These are phyloP conservation scores for Paxillus involutus DNA, from an alignment of 768 basidiomycete genomes.

Conservation along the genomic window DNA sequence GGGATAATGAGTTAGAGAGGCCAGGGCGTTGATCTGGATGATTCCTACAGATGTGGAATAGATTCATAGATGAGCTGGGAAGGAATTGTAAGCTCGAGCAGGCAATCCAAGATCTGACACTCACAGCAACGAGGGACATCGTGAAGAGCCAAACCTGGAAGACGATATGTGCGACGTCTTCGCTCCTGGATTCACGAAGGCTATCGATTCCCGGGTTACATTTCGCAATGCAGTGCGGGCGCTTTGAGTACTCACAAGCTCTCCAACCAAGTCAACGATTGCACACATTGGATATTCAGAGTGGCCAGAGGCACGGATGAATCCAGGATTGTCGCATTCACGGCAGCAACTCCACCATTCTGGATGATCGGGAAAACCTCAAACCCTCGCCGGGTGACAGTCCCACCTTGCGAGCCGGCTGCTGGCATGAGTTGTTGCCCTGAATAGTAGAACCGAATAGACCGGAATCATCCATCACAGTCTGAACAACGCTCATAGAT, in stretches of 20 bases:
- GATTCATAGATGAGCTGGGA: conserved; percentile 50
- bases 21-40: background rate
- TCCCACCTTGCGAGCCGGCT: background rate
- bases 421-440: background rate
- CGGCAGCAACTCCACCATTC: background rate
- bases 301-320: conserved; percentile 1
- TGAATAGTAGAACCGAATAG: background rate
- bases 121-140: conserved; percentile 45
- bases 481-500: background rate
- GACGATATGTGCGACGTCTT: conserved; percentile 45
- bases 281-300: conserved; percentile 33
- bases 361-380: background rate
- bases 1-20: background rate
- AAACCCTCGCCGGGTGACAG: background rate
- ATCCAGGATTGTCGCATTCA: background rate
- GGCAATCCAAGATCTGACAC: conserved; percentile 9
- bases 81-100: background rate
- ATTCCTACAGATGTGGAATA: conserved; percentile 46
- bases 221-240: background rate
- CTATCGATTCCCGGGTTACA: conserved; percentile 10
- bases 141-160: conserved; percentile 51
- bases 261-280: conserved; percentile 46
- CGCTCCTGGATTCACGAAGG: conserved; percentile 35
- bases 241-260: conserved; percentile 37
- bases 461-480: background rate